Percentiles rank a stretch among this genome's conserved stretches.
Evolutionary conservation across 345 rosid species (phyloP).

Genomic region (Excoecaria agallocha): DNA sequence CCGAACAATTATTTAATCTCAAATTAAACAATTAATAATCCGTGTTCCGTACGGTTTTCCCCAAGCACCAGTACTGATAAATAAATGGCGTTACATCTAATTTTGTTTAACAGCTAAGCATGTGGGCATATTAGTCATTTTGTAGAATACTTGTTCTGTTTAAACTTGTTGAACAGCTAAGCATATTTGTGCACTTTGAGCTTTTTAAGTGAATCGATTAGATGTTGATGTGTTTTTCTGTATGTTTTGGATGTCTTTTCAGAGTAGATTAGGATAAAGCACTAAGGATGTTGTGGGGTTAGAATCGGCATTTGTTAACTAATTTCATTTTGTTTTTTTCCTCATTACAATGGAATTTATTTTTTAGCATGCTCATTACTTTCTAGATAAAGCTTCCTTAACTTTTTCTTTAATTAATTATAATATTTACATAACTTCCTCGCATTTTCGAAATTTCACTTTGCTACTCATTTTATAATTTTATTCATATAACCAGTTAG

Average conservation of each 20-base stretch:
- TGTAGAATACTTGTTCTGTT: conserved; percentile 7
- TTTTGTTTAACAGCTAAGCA: conserved; percentile 43
- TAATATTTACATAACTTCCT: not conserved
- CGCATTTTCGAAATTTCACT: too few species aligned
- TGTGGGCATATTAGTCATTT: conserved; percentile 6
- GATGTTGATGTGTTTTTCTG: not conserved
- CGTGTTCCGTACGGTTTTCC: conserved; percentile 40
- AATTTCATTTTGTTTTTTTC: conserved; percentile 11
- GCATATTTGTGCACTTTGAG: conserved; percentile 21
- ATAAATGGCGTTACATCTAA: not conserved
- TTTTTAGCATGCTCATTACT: conserved; percentile 1
- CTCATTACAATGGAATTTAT: not conserved
- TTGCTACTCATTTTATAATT: too few species aligned
- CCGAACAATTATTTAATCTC: conserved; percentile 16
- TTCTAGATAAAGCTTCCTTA: conserved; percentile 2
- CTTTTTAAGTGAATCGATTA: conserved; percentile 8
- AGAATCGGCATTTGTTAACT: not conserved
- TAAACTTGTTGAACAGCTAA: conserved; percentile 40
- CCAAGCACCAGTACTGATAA: not conserved
- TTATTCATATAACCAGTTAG: not conserved
- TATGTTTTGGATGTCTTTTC: conserved; percentile 29
- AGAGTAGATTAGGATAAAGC: conserved; percentile 33
- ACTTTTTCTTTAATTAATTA: not conserved
- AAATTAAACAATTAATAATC: conserved; percentile 5
- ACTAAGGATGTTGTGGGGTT: conserved; percentile 24